Conservation (phyloP, 208 protist genomes). For the Trypanosomatidae sp. region DNA sequence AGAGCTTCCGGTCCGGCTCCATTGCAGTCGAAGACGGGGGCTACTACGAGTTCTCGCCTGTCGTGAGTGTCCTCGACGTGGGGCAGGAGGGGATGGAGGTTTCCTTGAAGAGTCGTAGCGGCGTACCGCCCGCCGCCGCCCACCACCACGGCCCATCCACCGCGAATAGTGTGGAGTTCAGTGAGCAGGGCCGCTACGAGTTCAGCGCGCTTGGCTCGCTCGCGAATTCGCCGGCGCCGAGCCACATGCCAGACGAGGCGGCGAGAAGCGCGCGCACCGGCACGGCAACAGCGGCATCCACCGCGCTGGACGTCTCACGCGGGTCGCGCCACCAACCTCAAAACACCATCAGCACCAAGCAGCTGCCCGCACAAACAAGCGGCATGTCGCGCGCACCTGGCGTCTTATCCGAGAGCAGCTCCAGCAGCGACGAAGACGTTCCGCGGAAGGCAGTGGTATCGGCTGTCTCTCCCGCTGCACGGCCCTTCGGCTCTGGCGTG, state of each 20-base stretch:
- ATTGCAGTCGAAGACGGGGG: too few relatives aligned
- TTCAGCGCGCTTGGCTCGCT: slow-evolving; percentile 23
- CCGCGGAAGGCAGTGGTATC: too few relatives aligned
- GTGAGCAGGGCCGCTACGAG: slow-evolving; percentile 22
- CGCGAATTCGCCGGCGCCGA: slow-evolving; percentile 21
- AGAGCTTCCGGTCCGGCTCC: too few relatives aligned
- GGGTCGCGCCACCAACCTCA: too few relatives aligned
- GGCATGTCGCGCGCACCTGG: not conserved
- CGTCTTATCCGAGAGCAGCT: not conserved
- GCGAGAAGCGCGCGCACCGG: not conserved
- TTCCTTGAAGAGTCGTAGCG: not conserved
- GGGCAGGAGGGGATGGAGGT: too few relatives aligned
- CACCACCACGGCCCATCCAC: too few relatives aligned
- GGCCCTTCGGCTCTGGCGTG: too few relatives aligned
- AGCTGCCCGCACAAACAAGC: not conserved
- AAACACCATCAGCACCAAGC: slow-evolving; percentile 20
- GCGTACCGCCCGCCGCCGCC: not conserved
- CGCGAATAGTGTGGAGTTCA: slow-evolving; percentile 21
- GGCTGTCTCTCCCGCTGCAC: too few relatives aligned
- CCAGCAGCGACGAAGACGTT: too few relatives aligned
- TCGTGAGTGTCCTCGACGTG: too few relatives aligned
- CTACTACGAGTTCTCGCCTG: too few relatives aligned
- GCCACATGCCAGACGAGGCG: slow-evolving; percentile 12
- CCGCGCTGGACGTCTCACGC: not conserved
- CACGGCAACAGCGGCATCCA: not conserved